Evolutionary conservation across 169 alveolate genomes (phyloP).

Genomic region (Cryptosporidium felis): DNA sequence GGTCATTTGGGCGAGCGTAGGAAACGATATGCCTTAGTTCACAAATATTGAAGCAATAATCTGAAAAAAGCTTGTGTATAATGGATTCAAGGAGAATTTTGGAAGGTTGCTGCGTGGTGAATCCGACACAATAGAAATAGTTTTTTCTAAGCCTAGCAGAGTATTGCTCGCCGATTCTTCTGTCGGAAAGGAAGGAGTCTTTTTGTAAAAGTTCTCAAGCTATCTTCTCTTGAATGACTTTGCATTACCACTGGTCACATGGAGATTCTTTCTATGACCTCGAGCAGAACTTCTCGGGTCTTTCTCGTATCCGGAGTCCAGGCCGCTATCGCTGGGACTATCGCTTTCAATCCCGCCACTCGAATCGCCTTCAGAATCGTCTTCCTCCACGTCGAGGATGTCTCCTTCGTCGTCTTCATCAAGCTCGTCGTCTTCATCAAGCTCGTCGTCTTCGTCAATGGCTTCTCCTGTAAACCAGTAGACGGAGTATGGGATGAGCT

Average conservation of each 20-base stretch:
- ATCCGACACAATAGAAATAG: no score
- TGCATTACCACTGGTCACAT: neutral
- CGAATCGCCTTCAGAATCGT: constrained; percentile 26
- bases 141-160: no score
- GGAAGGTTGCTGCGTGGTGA: no score
- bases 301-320: constrained; percentile 4
- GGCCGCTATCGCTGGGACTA: neutral
- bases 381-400: constrained; percentile 41
- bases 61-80: no score
- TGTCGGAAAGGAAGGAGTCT: neutral
- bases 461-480: constrained; percentile 70
- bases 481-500: constrained; percentile 60
- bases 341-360: neutral
- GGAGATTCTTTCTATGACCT: neutral
- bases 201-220: neutral
- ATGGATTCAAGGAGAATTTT: no score
- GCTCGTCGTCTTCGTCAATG: constrained; percentile 69
- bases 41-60: no score
- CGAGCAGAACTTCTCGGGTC: neutral
- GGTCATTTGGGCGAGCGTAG: no score
- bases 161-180: neutral
- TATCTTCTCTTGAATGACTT: constrained; percentile 71
- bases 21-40: no score
- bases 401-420: constrained; percentile 73
- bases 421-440: constrained; percentile 66